Conservation (phyloP, 192 early-diverging fungal genomes). For the Coemansia nantahalensis region DNA sequence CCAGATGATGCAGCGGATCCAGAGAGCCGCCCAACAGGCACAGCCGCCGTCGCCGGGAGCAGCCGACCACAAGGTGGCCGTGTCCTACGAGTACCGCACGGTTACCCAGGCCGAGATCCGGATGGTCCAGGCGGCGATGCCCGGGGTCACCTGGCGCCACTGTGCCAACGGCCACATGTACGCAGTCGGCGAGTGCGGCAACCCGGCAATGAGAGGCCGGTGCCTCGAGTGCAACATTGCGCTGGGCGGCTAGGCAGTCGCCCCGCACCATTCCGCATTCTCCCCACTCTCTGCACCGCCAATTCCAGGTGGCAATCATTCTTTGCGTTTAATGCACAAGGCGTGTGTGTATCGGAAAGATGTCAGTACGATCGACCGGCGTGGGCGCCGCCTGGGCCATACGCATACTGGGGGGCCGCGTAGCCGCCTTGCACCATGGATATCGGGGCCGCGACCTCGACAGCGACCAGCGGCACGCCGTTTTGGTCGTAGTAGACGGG, state of each 20-base stretch:
- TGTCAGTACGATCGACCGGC: slow-evolving; percentile 16
- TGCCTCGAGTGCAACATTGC: slow-evolving; percentile 32
- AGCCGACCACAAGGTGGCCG: not conserved
- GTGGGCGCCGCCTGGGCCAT: slow-evolving; percentile 3
- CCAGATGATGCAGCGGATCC: not conserved
- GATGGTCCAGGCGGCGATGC: slow-evolving; percentile 27
- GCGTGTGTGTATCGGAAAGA: not conserved
- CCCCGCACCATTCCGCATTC: too few species aligned
- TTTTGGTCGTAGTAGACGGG: not conserved
- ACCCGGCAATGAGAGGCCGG: not conserved
- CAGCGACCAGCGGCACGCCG: too few species aligned
- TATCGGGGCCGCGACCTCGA: too few species aligned
- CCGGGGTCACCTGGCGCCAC: slow-evolving; percentile 15
- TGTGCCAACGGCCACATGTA: slow-evolving; percentile 27
- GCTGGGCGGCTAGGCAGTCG: slow-evolving; percentile 6
- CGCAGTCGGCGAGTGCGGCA: slow-evolving; percentile 44
- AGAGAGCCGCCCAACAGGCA: not conserved
- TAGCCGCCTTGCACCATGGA: too few species aligned
- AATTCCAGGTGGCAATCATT: too few species aligned
- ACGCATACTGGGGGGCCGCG: too few species aligned
- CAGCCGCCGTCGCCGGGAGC: not conserved
- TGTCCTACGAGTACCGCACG: slow-evolving; percentile 18
- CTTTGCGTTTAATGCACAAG: not conserved
- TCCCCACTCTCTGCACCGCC: too few species aligned
- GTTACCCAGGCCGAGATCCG: slow-evolving; percentile 22